phyloP scores from a whole-genome alignment of 140 eudicot species.

The Cichorium intybus region DNA sequence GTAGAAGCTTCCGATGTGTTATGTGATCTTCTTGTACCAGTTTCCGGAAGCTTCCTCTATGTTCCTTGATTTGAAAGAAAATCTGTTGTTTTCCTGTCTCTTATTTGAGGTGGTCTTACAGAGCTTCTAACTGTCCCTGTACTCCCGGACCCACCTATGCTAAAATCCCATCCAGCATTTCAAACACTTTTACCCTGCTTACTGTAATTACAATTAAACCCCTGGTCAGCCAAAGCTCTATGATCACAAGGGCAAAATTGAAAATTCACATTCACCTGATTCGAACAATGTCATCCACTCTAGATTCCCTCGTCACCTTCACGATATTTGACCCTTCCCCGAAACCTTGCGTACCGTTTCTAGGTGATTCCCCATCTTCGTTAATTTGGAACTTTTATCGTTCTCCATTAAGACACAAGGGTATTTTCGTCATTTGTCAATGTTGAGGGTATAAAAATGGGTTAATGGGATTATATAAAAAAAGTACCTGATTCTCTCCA shows the following conservation, averaged over 20 bases:
- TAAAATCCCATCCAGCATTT: slow-evolving; percentile 96
- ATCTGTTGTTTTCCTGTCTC: slow-evolving; percentile 67
- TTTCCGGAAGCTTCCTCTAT: slow-evolving; percentile 42
- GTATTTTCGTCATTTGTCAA: slow-evolving; percentile 10
- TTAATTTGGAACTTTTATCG: slow-evolving; percentile 81
- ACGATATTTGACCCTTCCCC: slow-evolving; percentile 76
- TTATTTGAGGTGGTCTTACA: slow-evolving; percentile 79
- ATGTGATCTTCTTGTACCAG: slow-evolving; percentile 43
- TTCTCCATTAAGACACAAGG: slow-evolving; percentile 47
- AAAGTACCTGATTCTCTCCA: slow-evolving; percentile 88
- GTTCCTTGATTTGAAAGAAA: slow-evolving; percentile 40
- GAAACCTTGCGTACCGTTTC: slow-evolving; percentile 46
- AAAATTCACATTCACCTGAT: slow-evolving; percentile 49
- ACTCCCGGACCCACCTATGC: slow-evolving; percentile 75
- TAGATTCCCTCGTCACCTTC: slow-evolving; percentile 58
- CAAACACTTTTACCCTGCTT: slow-evolving; percentile 44
- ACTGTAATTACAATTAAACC: slow-evolving; percentile 2
- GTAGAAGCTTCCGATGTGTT: slow-evolving; percentile 50
- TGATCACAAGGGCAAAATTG: not conserved
- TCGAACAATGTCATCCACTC: slow-evolving; percentile 65
- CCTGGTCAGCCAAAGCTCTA: slow-evolving; percentile 29
- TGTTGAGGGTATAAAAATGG: not conserved
- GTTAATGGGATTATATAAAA: not conserved
- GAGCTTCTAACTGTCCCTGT: slow-evolving; percentile 85
- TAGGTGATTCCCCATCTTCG: slow-evolving; percentile 60